Evolutionary conservation across 192 early-diverging fungal genomes (phyloP).

Genomic region (Coemansia sp.): DNA sequence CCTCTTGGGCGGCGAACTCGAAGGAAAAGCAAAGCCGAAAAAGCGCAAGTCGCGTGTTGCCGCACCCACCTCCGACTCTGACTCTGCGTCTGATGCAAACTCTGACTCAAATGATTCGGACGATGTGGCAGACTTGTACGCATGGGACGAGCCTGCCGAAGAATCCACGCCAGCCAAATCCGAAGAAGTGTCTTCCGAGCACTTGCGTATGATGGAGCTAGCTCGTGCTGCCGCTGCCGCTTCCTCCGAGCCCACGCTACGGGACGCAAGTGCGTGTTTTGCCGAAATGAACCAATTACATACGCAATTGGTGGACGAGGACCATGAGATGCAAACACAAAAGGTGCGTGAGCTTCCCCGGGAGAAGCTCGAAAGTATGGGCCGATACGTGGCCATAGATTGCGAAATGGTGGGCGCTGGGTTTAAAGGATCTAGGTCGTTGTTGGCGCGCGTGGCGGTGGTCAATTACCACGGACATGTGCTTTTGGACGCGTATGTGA

Average conservation of each 20-base stretch:
- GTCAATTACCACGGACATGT: slow-evolving; percentile 93
- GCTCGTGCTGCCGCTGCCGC: slow-evolving; percentile 31
- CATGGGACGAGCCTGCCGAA: slow-evolving; percentile 23
- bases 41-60: neutral
- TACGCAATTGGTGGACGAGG: neutral
- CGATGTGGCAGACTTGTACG: slow-evolving; percentile 43
- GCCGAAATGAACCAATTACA: slow-evolving; percentile 24
- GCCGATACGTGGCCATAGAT: slow-evolving; percentile 94
- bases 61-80: too few species aligned
- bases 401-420: slow-evolving; percentile 99
- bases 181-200: slow-evolving; percentile 14
- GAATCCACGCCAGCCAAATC: neutral
- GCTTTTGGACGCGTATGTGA: slow-evolving; percentile 83
- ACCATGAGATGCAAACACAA: slow-evolving; percentile 1
- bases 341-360: slow-evolving; percentile 12
- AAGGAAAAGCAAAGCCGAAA: neutral
- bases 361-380: slow-evolving; percentile 49
- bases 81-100: neutral
- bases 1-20: slow-evolving; percentile 27
- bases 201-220: slow-evolving; percentile 27
- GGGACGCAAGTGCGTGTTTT: slow-evolving; percentile 37
- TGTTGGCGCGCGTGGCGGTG: slow-evolving; percentile 84
- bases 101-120: slow-evolving; percentile 10
- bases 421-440: slow-evolving; percentile 75
- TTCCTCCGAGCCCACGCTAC: slow-evolving; percentile 12